phyloP scores from a whole-genome alignment of 208 protist species.

The Trypanosoma avium region DNA sequence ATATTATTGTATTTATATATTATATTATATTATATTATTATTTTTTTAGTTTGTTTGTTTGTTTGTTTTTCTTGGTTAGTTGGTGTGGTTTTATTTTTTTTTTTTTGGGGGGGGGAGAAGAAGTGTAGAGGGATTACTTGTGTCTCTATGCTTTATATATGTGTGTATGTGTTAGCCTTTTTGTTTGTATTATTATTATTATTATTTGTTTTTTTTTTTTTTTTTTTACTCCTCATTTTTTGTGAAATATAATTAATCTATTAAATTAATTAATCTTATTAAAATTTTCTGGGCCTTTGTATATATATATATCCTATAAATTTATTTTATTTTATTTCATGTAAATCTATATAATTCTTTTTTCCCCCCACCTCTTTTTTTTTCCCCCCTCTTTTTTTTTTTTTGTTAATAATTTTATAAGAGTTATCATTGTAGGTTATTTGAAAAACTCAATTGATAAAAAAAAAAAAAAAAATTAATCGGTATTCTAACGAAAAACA shows the following conservation, averaged over 20 bases:
- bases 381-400: background rate
- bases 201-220: conserved; percentile 27
- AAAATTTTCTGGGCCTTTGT: background rate
- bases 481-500: no score
- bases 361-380: background rate
- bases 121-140: no score
- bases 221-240: conserved; percentile 8
- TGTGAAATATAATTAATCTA: background rate
- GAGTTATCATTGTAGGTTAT: no score
- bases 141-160: no score
- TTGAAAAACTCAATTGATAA: no score
- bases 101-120: no score
- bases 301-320: no score
- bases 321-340: background rate
- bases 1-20: conserved; percentile 10
- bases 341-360: conserved; percentile 9
- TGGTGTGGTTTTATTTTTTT: no score
- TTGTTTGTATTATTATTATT: conserved; percentile 15
- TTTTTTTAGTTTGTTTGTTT: conserved; percentile 22
- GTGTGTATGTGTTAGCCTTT: no score
- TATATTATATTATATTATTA: no score
- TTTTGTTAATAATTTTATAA: no score
- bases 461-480: no score
- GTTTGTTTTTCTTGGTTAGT: conserved; percentile 4
- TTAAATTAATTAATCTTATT: conserved; percentile 6